Evolutionary conservation across 2,329 filamentous ascomycete species (phyloP).

Genomic region (Zalaria obscura): DNA sequence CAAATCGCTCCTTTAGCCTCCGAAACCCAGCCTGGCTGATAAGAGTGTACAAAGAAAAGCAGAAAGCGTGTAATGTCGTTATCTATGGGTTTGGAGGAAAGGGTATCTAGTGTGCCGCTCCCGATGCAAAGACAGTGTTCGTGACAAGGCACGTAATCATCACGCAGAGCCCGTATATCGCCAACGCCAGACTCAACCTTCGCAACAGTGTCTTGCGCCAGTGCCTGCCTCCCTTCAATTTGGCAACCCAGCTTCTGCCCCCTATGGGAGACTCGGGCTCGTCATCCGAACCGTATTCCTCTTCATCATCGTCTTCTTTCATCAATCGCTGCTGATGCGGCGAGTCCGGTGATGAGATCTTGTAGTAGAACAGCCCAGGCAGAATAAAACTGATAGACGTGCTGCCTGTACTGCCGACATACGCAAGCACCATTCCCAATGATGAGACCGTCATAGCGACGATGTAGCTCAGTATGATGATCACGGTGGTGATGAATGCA

Average conservation of each 20-base stretch:
- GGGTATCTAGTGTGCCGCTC: not conserved
- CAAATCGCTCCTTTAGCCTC: too few relatives aligned
- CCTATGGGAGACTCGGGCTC: constrained; percentile 29
- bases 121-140: constrained; percentile 62
- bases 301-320: constrained; percentile 83
- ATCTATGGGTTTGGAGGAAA: too few relatives aligned
- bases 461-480: constrained; percentile 73
- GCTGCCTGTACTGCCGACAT: constrained; percentile 86
- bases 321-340: constrained; percentile 71
- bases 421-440: constrained; percentile 81
- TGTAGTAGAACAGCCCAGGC: constrained; percentile 94
- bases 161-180: constrained; percentile 71
- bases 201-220: constrained; percentile 53
- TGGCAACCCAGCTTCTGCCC: constrained; percentile 18
- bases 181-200: constrained; percentile 58
- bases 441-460: constrained; percentile 84
- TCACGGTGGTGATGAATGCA: constrained; percentile 71
- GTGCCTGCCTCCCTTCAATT: constrained; percentile 28
- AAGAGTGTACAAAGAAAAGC: too few relatives aligned
- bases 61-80: too few relatives aligned
- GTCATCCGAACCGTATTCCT: constrained; percentile 39
- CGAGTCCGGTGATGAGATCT: constrained; percentile 84
- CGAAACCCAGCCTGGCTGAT: too few relatives aligned
- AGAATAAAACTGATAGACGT: constrained; percentile 96
- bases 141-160: constrained; percentile 81